Evolutionary conservation across 2,329 filamentous ascomycete species (phyloP), one percentile per base, ranked within the genome.

Genomic region (Paracamarosporium sp.): DNA sequence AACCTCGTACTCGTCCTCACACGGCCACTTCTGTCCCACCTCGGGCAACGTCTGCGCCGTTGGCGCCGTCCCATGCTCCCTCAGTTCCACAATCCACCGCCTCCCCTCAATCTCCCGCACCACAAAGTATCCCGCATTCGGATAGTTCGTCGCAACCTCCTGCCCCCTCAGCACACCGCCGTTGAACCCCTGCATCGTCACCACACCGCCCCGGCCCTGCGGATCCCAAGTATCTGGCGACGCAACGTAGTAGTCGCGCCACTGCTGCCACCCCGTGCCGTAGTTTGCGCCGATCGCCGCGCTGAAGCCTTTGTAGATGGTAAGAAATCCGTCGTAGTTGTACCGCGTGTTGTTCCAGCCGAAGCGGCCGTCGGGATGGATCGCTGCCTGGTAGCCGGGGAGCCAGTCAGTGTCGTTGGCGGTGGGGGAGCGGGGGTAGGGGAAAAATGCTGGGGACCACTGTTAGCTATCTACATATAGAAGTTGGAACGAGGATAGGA

Each of bases 211-310:
- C 15, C 20, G 46, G 12, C 55, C 45, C 20, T 38, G 35, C 6
- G 41, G 30, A 30, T 57, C 35, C 54, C 54, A 56, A 0, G 55
- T 41, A n/a, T 57, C 55, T n/a, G 55, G 55, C 9, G 55, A 57
- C 5, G 55, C 41, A 44, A 57, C 55, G n/a, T 53, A 57, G 35
- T 41, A 53, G 12, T 57, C 55, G 28, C 55, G 55, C 41, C 41
- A 57, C 17, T 57, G 55, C 22, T 57, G 48, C 47, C 48, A 57
- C 25, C 43, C 48, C 2, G 15, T 45, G 2, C 48, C 48, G 22
- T 52, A 57, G n/a, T 43, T 48, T 33, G 33, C 4, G 2, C 55
- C 55, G 17, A 57, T 57, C 12, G 20, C 45, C 11, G 7, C n/a
- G 27, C 48, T 53, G 48, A 57, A 53, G n/a, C 17, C 22, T 22